These are phyloP conservation scores for Miscanthus lutarioriparius DNA, from an alignment of 176 grass and related monocot species.

Conservation along the genomic window DNA sequence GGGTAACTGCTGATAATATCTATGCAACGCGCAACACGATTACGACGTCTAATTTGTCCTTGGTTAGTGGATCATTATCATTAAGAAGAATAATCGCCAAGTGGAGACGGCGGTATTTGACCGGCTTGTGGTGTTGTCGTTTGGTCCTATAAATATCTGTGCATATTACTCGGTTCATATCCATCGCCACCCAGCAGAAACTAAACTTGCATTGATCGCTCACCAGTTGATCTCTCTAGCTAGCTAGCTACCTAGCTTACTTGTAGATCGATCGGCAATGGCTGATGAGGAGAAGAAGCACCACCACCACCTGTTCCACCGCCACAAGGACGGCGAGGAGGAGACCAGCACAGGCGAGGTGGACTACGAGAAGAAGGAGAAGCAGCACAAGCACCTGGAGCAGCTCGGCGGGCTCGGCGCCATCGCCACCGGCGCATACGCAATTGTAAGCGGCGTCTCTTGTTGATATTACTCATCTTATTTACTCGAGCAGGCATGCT, in stretches of 20 bases:
- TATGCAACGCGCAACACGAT: background rate
- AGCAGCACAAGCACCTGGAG: constrained; percentile 75
- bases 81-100: background rate
- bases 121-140: background rate
- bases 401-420: constrained; percentile 50
- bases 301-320: constrained; percentile 70
- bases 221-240: background rate
- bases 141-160: constrained; percentile 10
- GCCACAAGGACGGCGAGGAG: constrained; percentile 44
- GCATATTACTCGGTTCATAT: background rate
- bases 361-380: constrained; percentile 63
- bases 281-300: constrained; percentile 55
- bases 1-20: background rate
- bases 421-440: constrained; percentile 65
- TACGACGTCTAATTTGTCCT: background rate
- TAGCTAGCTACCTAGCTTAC: background rate
- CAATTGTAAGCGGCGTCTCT: constrained; percentile 31
- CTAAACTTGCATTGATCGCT: background rate
- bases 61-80: background rate
- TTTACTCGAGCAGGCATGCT: background rate
- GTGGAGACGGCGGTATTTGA: constrained; percentile 7
- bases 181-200: background rate
- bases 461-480: background rate
- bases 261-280: constrained; percentile 8
- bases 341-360: constrained; percentile 40